Base-by-base conservation (phyloP, 129 eudicot genomes). In the Flaveria bidentis region DNA sequence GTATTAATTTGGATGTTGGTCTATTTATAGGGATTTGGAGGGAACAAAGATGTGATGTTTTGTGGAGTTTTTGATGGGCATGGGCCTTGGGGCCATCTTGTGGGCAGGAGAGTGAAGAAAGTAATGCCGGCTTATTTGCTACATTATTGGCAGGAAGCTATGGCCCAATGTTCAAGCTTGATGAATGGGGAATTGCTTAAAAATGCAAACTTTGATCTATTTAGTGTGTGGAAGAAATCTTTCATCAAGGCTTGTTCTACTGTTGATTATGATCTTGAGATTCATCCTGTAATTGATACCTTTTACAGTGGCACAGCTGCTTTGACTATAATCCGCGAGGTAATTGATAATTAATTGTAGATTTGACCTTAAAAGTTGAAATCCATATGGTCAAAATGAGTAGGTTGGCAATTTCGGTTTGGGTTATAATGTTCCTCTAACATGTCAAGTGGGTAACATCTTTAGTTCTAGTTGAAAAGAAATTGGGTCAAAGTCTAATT, bases 1-100 rank as follows among this genome's bases (percentile, higher is more conserved):
- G 14, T 41, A 39, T 23, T 50, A 28, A 11, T 15, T 28, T n/a
- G 46, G 8, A 66, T 44, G 33, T 63, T 82, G 81, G 65, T 60
- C 12, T 76, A 72, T 44, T 72, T 51, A 60, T 75, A 94, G 99
- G 93, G 81, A 39, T 95, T 91, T 86, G 99, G 99, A 69, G 86
- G 86, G 77, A 88, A 95, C 79, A 86, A 95, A 63, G 97, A 87
- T 74, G 87, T 89, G 86, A 85, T 82, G 33, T 91, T 95, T 78
- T 95, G 97, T 86, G 97, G 97, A 7, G 86, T 95, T 49, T 95
- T 91, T 76, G 99, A 95, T 66, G 99, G 99, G 71, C 99, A 95
- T 69, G 99, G 99, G 20, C 92, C 97, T 8, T 91, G 97, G 99
- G 99, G 99, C 9, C 96, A 95, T 75, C 82, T 87, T 70, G 93